Evolutionary conservation across 305 asterid species (phyloP).

Genomic region (Fraxinus xanthoxyloides): DNA sequence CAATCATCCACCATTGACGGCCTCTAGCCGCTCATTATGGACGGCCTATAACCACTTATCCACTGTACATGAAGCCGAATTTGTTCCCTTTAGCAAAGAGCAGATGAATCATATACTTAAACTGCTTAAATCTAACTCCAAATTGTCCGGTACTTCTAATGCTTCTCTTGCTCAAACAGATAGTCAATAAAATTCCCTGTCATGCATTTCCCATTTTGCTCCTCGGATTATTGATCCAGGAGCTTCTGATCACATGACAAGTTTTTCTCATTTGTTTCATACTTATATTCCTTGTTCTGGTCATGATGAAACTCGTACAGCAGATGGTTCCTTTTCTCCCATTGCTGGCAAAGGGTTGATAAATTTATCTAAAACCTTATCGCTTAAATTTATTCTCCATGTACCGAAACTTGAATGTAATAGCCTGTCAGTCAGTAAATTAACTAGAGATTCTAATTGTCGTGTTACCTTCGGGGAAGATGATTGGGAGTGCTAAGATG

Average conservation of each 20-base stretch:
- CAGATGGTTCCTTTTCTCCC: not conserved
- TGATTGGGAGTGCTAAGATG: constrained; percentile 5
- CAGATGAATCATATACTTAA: not conserved
- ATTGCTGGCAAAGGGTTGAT: not conserved
- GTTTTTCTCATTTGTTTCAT: not conserved
- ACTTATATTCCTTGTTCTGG: not conserved
- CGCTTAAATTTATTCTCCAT: not conserved
- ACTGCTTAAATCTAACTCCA: not conserved
- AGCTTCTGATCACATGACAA: not conserved
- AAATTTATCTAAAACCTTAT: not conserved
- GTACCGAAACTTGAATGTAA: constrained; percentile 1
- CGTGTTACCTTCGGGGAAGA: not conserved
- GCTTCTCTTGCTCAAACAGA: constrained; percentile 12
- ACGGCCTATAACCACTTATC: not conserved
- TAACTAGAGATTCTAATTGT: constrained; percentile 9
- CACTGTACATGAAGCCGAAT: not conserved
- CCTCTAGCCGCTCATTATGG: not conserved
- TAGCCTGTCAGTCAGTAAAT: not conserved
- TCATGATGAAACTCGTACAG: not conserved
- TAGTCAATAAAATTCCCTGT: not conserved
- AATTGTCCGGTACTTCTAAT: not conserved
- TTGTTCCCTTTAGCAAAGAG: not conserved
- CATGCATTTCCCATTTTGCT: not conserved
- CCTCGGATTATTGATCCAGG: constrained; percentile 18
- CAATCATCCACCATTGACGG: not conserved